Evolutionary conservation across 75 land plant genomes (phyloP).

Genomic region (Sequoia sempervirens): DNA sequence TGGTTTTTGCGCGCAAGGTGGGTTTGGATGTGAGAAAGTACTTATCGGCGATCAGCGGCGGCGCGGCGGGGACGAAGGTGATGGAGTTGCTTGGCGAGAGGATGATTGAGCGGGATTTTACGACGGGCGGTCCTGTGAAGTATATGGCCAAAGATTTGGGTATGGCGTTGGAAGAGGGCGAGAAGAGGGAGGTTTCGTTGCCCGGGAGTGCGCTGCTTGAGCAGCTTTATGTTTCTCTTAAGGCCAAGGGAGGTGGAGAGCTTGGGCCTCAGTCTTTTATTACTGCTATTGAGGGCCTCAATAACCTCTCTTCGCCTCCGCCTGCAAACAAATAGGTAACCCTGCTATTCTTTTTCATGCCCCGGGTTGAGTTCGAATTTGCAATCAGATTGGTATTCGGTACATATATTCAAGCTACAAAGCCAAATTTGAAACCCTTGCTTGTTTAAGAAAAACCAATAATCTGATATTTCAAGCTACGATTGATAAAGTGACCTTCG

Average conservation of each 20-base stretch:
- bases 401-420: no score
- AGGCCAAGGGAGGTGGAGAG: conserved; percentile 51
- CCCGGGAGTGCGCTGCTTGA: conserved; percentile 40
- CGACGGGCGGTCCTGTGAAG: conserved; percentile 63
- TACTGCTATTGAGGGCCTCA: conserved; percentile 44
- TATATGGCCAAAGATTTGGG: conserved; percentile 92
- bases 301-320: conserved; percentile 5
- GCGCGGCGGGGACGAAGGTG: conserved; percentile 75
- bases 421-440: no score
- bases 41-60: conserved; percentile 53
- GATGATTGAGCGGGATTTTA: conserved; percentile 60
- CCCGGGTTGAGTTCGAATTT: no score
- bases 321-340: no score
- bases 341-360: no score
- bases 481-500: no score
- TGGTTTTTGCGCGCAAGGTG: conserved; percentile 70
- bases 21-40: conserved; percentile 62
- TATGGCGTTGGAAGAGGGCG: conserved; percentile 45
- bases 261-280: conserved; percentile 32
- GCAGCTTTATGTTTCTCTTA: conserved; percentile 47
- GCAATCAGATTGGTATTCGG: no score
- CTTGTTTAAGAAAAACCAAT: no score
- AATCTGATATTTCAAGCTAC: no score
- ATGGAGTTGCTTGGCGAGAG: conserved; percentile 67
- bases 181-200: conserved; percentile 24